Base-by-base conservation (phyloP, 2,329 filamentous ascomycete species). In the Dothistroma pini region DNA sequence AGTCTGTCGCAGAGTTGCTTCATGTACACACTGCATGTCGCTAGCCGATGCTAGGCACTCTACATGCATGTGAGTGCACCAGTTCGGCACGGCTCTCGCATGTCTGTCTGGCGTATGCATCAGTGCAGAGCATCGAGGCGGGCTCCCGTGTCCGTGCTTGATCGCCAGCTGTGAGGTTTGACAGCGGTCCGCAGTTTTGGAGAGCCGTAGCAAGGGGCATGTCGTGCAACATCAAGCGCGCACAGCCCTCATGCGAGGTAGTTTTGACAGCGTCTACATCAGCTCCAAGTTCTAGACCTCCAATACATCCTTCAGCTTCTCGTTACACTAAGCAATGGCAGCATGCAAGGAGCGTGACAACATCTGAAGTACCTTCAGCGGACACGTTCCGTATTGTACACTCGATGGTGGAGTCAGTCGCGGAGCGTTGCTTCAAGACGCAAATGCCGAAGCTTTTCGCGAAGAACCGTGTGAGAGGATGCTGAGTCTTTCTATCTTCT, bases 11-110 rank as follows among this genome's bases (percentile, higher is more conserved):
- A 31, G 21, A 19, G 2, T 25, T 48, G 56, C 51, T 52, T 21
- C 56, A 54, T 25, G 29, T 58, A 53, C 35, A 58, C 48, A 21
- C 25, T 10, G 14, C 22, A 34, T 58, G 56, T 38, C 12, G 56
- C 32, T 48, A 47, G 9, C 49, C 56, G 34, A 53, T 31, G 49
- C 56, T 21, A 58, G 50, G 56, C n/a, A 31, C 31, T 2, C 10
- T 25, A 4, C n/a, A 50, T 4, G 29, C 19, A 25, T 29, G 29
- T 51, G 48, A 51, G 12, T 31, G 48, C 11, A 12, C 48, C 48
- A 31, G 10, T 29, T 11, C 29, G 48, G 11, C 48, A 29, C 48
- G 48, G 48, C 48, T 4, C 16, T 31, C 21, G 22, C n/a, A n/a
- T 21, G 19, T 49, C 47, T n/a, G 11, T 49, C 47, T 49, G 16